Evolutionary conservation across 345 rosid genomes (phyloP), one percentile per base, ranked within the genome.

Genomic region (Chamaenerion angustifolium): DNA sequence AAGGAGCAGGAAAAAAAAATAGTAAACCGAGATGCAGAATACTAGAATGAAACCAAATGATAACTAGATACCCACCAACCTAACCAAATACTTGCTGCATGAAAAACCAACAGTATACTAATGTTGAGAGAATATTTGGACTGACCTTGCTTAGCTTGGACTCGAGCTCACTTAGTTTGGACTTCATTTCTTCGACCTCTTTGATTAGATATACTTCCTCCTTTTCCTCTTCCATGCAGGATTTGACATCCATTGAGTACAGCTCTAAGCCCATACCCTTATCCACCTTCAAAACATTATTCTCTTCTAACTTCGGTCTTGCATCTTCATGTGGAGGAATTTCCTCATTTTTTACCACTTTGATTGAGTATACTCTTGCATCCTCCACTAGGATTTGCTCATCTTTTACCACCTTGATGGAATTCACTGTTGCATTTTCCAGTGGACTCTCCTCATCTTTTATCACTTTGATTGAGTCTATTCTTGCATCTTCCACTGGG

Each of bases 71-170:
- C 37, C 37, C 37, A 31, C 8, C 5, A 31, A 7, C 37, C 37
- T 7, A 31, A 31, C 37, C 37, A 31, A 31, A 31, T 31, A 31
- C 37, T 31, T 31, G 37, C 37, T 23, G 16, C 52, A 31, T 7
- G 8, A 18, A 11, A 48, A 48, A 31, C 37, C 6, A 31, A 31
- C 1, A 31, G 37, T 31, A 31, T 31, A 31, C n/a, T n/a, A n/a
- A n/a, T n/a, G n/a, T n/a, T n/a, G n/a, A n/a, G n/a, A 31, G 15
- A 47, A 49, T 27, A 15, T 46, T 25, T 7, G 42, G 42, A 56
- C 79, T 62, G 13, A 92, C 98, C 96, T 82, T 75, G 40, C 64
- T 68, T 56, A 92, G 67, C 72, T 84, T 84, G 52, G 78, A 69
- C 57, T 82, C 85, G 62, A 92, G 73, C 45, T 69, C 68, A 61